Percentiles rank a stretch among this genome's conserved stretches.
phyloP scores from a whole-genome alignment of 768 basidiomycete genomes.

The Atractiella rhizophila region DNA sequence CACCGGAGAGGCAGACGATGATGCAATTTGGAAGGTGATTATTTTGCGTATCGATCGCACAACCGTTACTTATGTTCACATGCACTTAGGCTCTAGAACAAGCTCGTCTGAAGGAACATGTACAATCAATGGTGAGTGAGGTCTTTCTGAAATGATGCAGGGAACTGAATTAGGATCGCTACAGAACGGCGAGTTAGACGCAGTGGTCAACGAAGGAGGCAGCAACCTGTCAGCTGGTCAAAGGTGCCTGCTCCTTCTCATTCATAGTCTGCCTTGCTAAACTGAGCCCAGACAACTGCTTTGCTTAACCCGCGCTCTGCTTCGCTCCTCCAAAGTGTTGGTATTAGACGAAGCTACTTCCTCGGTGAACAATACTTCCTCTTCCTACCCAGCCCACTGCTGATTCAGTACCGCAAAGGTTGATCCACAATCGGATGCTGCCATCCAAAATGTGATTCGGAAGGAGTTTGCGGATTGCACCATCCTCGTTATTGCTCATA shows the following conservation, averaged over 20 bases:
- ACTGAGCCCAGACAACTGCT: not conserved
- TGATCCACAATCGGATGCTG: constrained; percentile 38
- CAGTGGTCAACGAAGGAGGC: constrained; percentile 49
- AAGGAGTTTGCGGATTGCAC: constrained; percentile 34
- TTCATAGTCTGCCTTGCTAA: constrained; percentile 2
- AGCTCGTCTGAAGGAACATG: too few species aligned
- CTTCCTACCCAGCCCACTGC: constrained; percentile 21
- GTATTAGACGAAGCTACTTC: constrained; percentile 67
- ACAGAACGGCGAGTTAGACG: constrained; percentile 42
- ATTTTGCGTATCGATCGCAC: too few species aligned
- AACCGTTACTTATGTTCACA: too few species aligned
- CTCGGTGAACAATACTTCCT: not conserved
- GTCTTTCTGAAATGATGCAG: not conserved
- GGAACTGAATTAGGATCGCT: not conserved
- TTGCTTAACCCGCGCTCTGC: constrained; percentile 2
- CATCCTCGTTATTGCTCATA: constrained; percentile 34
- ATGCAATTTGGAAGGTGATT: too few species aligned
- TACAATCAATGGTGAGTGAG: too few species aligned
- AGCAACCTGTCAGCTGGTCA: constrained; percentile 64
- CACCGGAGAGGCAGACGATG: too few species aligned
- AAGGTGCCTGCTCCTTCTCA: constrained; percentile 49
- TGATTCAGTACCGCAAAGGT: constrained; percentile 19
- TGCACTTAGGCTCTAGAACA: too few species aligned
- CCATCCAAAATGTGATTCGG: constrained; percentile 39
- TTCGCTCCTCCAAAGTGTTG: constrained; percentile 44